Base-by-base conservation (phyloP, 2,329 filamentous ascomycete species). In the Hymenoscyphus albidus region DNA sequence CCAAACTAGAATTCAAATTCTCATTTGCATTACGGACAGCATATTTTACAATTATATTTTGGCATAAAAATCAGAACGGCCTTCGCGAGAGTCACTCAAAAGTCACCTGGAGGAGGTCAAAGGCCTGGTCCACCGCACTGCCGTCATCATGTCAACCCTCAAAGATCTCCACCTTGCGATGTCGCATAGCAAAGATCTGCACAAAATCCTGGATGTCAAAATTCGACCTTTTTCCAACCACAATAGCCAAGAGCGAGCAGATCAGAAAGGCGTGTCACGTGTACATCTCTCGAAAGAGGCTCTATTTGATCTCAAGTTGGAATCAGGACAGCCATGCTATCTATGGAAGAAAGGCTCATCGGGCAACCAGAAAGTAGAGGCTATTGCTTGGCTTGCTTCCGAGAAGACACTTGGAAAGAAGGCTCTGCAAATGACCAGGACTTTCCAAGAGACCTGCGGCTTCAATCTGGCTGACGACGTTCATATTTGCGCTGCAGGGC, bases 391-490 rank as follows among this genome's bases (percentile, higher is more conserved):
- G 87, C 78, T 81, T 51, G 83, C 85, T 3, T 74, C 80, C 5
- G 80, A 88, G 74, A 87, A 88, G 71, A 65, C 58, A 54, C 80
- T 92, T 69, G 84, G 87, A 72, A 86, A 85, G 69, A 84, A 88
- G 67, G 82, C 92, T 64, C 80, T 90, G 59, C 83, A 93, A 80
- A 85, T 91, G 79, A 88, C 91, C 27, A 88, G 91, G 67, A 81
- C 86, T 5, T 85, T 96, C 62, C 88, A 91, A 67, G 88, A 90
- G 42, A 83, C 86, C 6, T 90, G 90, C 69, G 86, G 85, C 0
- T 84, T 96, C 70, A 88, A 89, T 66, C 80, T 95, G 3, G 87
- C 87, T 16, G 90, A 93, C 59, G 83, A 86, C 60, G 80, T 96
- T 58, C 81, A 82, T 7, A 83, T 93, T 31, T 79, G 82, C 1